These are phyloP conservation scores for Nymphaea thermarum DNA, from an alignment of 164 flowering plant species.

Conservation along the genomic window DNA sequence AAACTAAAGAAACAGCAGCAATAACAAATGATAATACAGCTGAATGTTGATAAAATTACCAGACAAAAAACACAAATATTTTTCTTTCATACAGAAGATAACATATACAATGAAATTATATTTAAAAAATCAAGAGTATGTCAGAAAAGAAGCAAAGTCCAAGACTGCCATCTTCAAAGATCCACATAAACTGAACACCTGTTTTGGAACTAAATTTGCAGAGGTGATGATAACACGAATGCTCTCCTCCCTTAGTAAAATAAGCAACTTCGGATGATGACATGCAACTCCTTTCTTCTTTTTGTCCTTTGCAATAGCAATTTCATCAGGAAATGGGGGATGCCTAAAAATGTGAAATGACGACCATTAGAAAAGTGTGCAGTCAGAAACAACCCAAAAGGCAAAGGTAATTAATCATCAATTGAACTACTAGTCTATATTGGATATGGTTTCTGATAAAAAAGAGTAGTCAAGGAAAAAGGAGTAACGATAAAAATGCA, in stretches of 20 bases:
- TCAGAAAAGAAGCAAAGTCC: neutral
- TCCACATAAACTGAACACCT: slow-evolving; percentile 31
- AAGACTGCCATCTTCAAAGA: neutral
- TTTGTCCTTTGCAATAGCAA: slow-evolving; percentile 70
- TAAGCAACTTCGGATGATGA: slow-evolving; percentile 87
- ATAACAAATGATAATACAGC: too few relatives aligned
- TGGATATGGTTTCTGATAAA: neutral
- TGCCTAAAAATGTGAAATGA: slow-evolving; percentile 26
- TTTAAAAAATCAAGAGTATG: too few relatives aligned
- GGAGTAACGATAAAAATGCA: slow-evolving; percentile 3
- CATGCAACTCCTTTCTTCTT: slow-evolving; percentile 78
- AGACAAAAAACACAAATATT: too few relatives aligned
- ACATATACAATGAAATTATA: too few relatives aligned
- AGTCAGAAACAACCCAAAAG: too few relatives aligned
- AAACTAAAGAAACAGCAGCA: neutral
- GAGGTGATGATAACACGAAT: slow-evolving; percentile 73
- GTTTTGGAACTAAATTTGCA: slow-evolving; percentile 75
- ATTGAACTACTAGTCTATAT: neutral
- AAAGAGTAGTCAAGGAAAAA: neutral
- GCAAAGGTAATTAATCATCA: too few relatives aligned
- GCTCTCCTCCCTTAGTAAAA: slow-evolving; percentile 63
- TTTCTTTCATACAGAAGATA: too few relatives aligned
- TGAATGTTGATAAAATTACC: too few relatives aligned
- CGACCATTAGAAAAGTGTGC: too few relatives aligned
- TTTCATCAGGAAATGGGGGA: slow-evolving; percentile 79